phyloP scores from a whole-genome alignment of 768 basidiomycete species.

The Lentinula boryana region DNA sequence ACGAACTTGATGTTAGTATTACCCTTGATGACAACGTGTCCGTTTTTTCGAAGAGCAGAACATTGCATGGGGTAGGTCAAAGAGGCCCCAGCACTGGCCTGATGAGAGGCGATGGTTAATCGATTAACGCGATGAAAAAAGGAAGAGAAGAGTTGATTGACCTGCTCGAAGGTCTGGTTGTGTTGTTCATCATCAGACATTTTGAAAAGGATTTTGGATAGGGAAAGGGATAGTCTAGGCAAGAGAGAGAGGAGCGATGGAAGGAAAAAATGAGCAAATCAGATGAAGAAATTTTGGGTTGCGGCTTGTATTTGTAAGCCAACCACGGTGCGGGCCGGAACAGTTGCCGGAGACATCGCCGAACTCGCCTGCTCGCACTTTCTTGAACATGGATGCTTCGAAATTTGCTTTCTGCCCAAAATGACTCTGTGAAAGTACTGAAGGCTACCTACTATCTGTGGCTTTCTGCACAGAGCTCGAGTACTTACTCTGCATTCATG shows the following conservation, averaged over 20 bases:
- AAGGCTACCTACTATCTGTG: too few relatives aligned
- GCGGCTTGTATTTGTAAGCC: background rate
- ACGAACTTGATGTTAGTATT: background rate
- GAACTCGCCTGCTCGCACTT: too few relatives aligned
- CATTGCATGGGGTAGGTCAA: conserved; percentile 87
- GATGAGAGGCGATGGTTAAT: conserved; percentile 7
- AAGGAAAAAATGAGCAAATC: background rate
- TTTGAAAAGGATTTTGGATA: conserved; percentile 23
- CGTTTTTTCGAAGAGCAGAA: conserved; percentile 91
- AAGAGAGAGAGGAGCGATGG: background rate
- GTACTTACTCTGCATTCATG: too few relatives aligned
- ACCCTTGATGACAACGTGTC: conserved; percentile 96
- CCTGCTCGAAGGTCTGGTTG: conserved; percentile 84
- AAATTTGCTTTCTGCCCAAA: too few relatives aligned
- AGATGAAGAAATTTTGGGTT: background rate
- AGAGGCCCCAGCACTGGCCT: conserved; percentile 75
- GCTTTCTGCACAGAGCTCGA: too few relatives aligned
- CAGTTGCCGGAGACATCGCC: background rate
- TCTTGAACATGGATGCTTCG: too few relatives aligned
- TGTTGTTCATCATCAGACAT: conserved; percentile 91
- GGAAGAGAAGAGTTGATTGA: conserved; percentile 21
- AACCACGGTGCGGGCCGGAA: background rate
- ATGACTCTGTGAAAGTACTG: too few relatives aligned
- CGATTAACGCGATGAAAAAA: conserved; percentile 3
- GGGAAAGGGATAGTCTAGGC: conserved; percentile 2